A percentile compares a stretch with the other conserved stretches of the same genome.
These are phyloP conservation scores for Sisymbrium altissimum DNA, from an alignment of 345 rosid genomes.

Conservation along the genomic window DNA sequence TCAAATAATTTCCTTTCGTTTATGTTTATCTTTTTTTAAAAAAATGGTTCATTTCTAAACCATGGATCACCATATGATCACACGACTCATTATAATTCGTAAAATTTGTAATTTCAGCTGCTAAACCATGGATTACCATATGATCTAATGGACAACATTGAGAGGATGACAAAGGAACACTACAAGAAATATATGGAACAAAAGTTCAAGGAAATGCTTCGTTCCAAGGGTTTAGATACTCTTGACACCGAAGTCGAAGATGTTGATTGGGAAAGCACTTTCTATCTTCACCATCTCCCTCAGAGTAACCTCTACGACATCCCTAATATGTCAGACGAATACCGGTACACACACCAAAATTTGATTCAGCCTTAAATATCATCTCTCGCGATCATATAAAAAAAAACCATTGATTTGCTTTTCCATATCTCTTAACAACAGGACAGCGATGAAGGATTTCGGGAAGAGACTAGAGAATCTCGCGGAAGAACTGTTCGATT, in stretches of 20 bases:
- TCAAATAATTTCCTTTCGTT: not conserved
- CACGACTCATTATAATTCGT: not conserved
- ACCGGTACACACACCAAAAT: conserved; percentile 34
- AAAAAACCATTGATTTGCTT: not conserved
- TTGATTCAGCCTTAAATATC: not conserved
- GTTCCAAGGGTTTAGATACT: conserved; percentile 49
- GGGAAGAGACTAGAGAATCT: conserved; percentile 52
- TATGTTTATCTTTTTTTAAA: not conserved
- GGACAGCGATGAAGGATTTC: conserved; percentile 59
- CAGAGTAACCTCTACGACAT: conserved; percentile 51
- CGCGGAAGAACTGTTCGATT: conserved; percentile 60
- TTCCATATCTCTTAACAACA: conserved; percentile 23
- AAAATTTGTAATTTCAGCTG: conserved; percentile 36
- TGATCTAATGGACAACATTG: conserved; percentile 67
- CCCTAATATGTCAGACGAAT: conserved; percentile 53
- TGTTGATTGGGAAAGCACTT: conserved; percentile 83
- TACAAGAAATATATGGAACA: conserved; percentile 60
- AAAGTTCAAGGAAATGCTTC: conserved; percentile 69
- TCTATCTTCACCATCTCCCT: conserved; percentile 67
- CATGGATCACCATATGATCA: conserved; percentile 64
- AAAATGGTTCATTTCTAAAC: conserved; percentile 39
- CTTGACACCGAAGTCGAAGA: conserved; percentile 53
- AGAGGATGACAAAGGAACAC: conserved; percentile 66
- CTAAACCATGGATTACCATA: conserved; percentile 66
- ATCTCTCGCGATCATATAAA: not conserved